Percentiles rank a stretch among this genome's conserved stretches.
Evolutionary conservation across 306 rosid genomes (phyloP).

Genomic region (Senna siamea): DNA sequence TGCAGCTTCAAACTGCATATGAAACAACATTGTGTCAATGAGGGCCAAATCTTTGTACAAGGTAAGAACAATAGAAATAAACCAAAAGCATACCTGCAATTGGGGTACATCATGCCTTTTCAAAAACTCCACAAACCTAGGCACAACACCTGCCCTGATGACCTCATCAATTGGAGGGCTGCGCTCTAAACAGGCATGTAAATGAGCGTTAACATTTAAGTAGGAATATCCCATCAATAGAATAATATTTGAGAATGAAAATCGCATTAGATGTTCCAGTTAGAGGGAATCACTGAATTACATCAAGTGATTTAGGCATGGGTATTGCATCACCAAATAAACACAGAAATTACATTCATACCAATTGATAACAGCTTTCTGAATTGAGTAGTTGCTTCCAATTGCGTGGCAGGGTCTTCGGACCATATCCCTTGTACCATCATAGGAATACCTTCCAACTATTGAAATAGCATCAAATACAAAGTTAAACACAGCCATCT

Average conservation of each 20-base stretch:
- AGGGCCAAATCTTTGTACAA: not conserved
- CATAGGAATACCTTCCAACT: conserved; percentile 65
- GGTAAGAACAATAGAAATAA: not conserved
- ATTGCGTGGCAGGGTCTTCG: conserved; percentile 51
- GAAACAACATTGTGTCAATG: not conserved
- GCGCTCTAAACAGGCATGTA: conserved; percentile 46
- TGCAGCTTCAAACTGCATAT: conserved; percentile 73
- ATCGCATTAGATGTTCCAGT: not conserved
- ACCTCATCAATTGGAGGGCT: conserved; percentile 74
- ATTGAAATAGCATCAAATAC: not conserved
- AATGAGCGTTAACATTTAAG: conserved; percentile 1
- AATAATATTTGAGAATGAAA: not conserved
- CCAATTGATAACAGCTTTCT: conserved; percentile 68
- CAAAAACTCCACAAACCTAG: conserved; percentile 68
- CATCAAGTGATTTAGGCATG: not conserved
- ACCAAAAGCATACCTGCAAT: conserved; percentile 48
- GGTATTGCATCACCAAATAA: not conserved
- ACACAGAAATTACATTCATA: conserved; percentile 12
- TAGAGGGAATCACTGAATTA: conserved; percentile 10
- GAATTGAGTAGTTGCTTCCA: conserved; percentile 71
- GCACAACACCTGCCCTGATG: conserved; percentile 59
- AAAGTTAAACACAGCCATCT: not conserved
- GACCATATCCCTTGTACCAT: conserved; percentile 68
- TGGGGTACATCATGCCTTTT: conserved; percentile 56
- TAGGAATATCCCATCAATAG: not conserved